Base-by-base conservation (phyloP, 148 eudicot species). In the Vaccinium myrtillus region DNA sequence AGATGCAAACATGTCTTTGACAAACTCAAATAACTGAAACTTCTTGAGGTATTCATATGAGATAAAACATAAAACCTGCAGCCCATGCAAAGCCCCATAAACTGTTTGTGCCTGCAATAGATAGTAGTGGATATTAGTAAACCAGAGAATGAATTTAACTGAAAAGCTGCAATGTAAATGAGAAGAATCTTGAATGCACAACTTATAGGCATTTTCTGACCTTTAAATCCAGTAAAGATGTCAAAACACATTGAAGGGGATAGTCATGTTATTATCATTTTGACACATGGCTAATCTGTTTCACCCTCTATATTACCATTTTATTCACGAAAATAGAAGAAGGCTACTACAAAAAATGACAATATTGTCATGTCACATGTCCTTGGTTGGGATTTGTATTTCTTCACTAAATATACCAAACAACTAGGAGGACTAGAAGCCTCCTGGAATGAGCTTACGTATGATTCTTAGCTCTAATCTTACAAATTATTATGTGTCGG, bases 21-120 rank as follows among this genome's bases (percentile, higher is more conserved):
- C 51, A 58, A 83, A 81, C 63, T 76, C 77, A 49, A 65, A 69
- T 54, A 15, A 46, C 73, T 83, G 48, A 25, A 75, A 67, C 77
- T 84, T 70, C 12, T 18, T 12, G 23, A 81, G 83, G 23, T 39
- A 23, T 32, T 50, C 48, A 55, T 13, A 69, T 30, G 18, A 67
- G 53, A 7, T 21, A 80, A 70, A 89, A 83, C 55, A 79, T 82
- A 73, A 78, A 81, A 96, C 99, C 98, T 97, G 92, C 63, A 97
- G 85, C 50, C 96, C 99, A 89, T 95, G 99, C 83, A 95, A 88
- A 83, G 98, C 99, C 58, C 99, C 99, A 85, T 95, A 97, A 23
- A 97, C 93, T 69, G 99, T 91, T 81, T 85, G 88, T 85, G 99
- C 99, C 99, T 94, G 97, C 92, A 90, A 81, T 39, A 14, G 65